Evolutionary conservation across 495 filamentous ascomycete species (phyloP).

Genomic region (Elasticomyces elasticus): DNA sequence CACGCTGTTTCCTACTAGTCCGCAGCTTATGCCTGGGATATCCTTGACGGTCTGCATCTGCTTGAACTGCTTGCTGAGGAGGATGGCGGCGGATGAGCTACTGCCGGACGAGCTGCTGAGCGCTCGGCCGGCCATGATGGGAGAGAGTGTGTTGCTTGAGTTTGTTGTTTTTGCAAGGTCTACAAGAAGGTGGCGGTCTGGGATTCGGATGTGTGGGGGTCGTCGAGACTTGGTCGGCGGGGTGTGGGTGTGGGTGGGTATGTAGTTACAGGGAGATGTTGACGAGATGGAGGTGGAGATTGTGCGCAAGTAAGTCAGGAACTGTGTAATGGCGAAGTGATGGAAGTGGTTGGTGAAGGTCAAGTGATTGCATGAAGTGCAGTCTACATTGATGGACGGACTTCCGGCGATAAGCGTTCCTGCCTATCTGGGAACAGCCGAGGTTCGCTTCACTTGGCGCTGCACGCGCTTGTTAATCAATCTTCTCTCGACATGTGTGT

Average conservation of each 20-base stretch:
- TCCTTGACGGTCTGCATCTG: conserved; percentile 87
- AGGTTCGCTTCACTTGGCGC: no score
- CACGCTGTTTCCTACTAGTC: conserved; percentile 78
- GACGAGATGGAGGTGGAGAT: neutral
- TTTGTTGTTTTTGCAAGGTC: neutral
- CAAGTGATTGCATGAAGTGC: no score
- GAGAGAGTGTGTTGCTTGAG: neutral
- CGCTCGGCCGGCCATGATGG: conserved; percentile 9
- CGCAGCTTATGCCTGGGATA: conserved; percentile 87
- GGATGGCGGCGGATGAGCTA: conserved; percentile 48
- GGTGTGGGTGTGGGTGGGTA: no score
- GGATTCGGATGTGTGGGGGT: neutral
- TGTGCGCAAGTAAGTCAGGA: no score
- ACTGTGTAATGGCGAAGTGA: neutral
- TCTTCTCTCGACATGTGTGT: no score
- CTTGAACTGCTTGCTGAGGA: conserved; percentile 78
- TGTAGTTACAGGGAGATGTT: neutral
- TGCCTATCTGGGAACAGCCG: neutral
- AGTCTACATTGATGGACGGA: neutral
- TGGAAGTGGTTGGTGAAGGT: no score
- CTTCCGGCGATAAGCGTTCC: neutral
- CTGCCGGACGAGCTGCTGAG: conserved; percentile 3
- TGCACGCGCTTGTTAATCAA: no score
- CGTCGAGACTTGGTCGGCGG: no score
- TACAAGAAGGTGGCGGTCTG: neutral